Evolutionary conservation across 2,329 filamentous ascomycete species (phyloP).

Genomic region (Arthrinium puccinioides): DNA sequence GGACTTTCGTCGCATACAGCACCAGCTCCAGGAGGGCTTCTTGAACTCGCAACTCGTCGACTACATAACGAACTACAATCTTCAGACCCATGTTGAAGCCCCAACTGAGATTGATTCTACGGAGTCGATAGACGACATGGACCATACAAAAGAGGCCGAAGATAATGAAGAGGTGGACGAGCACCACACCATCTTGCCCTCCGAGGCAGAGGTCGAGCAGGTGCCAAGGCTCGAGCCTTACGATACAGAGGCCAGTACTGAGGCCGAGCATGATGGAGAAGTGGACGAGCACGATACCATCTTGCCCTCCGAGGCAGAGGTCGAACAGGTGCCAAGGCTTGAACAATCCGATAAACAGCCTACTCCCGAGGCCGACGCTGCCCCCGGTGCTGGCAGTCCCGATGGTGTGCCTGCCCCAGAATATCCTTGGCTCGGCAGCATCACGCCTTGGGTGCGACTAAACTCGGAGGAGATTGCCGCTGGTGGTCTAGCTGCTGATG

Average conservation of each 20-base stretch:
- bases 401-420: background rate
- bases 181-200: constrained; percentile 2
- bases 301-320: background rate
- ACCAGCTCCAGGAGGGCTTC: constrained; percentile 36
- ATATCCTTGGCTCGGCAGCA: constrained; percentile 32
- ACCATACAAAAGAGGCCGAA: background rate
- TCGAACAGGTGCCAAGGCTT: too few species aligned
- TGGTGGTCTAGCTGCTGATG: constrained; percentile 5
- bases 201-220: background rate
- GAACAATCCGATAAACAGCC: too few species aligned
- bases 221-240: too few species aligned
- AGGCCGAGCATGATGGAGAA: background rate
- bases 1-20: constrained; percentile 34
- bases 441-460: constrained; percentile 35
- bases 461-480: constrained; percentile 5
- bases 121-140: too few species aligned
- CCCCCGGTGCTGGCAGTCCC: background rate
- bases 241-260: too few species aligned
- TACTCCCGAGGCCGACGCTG: too few species aligned
- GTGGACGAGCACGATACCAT: constrained; percentile 1
- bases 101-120: background rate
- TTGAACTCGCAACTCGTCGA: constrained; percentile 34
- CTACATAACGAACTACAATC: constrained; percentile 27
- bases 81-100: background rate
- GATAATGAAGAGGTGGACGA: constrained; percentile 1